phyloP scores from a whole-genome alignment of 345 rosid species.

The Populus deltoides region DNA sequence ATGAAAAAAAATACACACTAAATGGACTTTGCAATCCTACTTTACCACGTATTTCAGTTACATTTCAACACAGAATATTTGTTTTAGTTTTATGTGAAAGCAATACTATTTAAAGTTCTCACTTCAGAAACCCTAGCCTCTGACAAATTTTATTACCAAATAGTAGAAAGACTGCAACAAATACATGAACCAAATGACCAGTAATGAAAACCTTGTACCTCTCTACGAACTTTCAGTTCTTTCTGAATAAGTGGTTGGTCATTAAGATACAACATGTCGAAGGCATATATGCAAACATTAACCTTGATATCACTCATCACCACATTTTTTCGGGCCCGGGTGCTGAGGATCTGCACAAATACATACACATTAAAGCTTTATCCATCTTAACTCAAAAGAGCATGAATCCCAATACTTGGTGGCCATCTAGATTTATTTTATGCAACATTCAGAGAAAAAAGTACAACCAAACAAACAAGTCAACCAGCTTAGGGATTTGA shows the following conservation, averaged over 20 bases:
- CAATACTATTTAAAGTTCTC: not conserved
- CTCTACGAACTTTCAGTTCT: slow-evolving; percentile 66
- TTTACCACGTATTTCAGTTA: not conserved
- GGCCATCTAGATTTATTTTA: not conserved
- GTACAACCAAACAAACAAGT: not conserved
- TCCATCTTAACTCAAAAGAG: slow-evolving; percentile 17
- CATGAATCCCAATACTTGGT: not conserved
- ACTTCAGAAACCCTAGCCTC: not conserved
- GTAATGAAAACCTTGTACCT: slow-evolving; percentile 44
- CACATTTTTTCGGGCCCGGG: slow-evolving; percentile 88
- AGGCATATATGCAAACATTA: slow-evolving; percentile 88
- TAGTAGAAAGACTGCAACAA: not conserved
- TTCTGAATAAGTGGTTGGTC: slow-evolving; percentile 78
- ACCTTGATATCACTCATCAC: slow-evolving; percentile 77
- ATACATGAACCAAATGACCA: not conserved
- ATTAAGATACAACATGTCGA: slow-evolving; percentile 79
- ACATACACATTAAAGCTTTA: not conserved
- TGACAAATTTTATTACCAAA: not conserved
- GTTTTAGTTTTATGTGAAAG: not conserved
- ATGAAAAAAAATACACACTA: not conserved
- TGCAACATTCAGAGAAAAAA: not conserved
- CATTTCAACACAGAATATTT: not conserved
- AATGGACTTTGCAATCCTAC: not conserved
- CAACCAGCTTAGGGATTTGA: not conserved
- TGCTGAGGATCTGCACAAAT: slow-evolving; percentile 60